Percentiles rank a stretch among this genome's conserved stretches.
Conservation (phyloP, 495 filamentous ascomycete species). For the Delitschia confertaspora region DNA sequence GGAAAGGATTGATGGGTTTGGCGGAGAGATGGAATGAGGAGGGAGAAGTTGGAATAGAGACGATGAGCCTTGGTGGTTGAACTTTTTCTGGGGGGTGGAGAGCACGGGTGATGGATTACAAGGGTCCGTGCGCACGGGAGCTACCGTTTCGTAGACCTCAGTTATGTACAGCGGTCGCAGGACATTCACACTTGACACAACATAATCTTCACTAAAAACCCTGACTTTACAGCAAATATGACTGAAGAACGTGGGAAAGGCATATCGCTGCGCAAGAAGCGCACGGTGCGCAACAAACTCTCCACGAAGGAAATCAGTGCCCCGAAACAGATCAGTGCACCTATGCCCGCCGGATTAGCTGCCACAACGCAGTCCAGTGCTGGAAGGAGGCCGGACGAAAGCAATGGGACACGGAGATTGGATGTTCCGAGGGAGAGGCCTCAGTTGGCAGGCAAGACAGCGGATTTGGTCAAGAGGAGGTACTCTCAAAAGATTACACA, state of each 20-base stretch:
- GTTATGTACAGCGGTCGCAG: no score
- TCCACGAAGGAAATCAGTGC: constrained; percentile 62
- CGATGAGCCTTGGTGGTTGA: not conserved
- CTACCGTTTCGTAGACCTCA: no score
- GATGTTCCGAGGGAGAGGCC: constrained; percentile 28
- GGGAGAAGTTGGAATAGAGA: not conserved
- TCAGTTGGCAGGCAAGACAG: constrained; percentile 46
- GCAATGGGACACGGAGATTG: constrained; percentile 6
- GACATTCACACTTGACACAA: no score
- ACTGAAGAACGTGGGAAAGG: constrained; percentile 59
- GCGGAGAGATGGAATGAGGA: not conserved
- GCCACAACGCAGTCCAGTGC: constrained; percentile 25
- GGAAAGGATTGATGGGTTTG: constrained; percentile 2
- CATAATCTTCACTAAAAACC: no score
- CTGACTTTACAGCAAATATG: no score
- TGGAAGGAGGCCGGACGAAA: constrained; percentile 18
- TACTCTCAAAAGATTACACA: constrained; percentile 89
- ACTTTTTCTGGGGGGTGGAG: constrained; percentile 22
- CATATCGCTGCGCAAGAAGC: constrained; percentile 83
- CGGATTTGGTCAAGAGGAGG: constrained; percentile 86
- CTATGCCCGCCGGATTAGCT: constrained; percentile 23
- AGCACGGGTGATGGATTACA: constrained; percentile 25
- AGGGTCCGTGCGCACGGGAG: no score
- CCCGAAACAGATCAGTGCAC: constrained; percentile 68
- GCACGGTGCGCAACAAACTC: constrained; percentile 43